Conservation (phyloP, 192 early-diverging fungal species). For the Umbelopsis sp. region DNA sequence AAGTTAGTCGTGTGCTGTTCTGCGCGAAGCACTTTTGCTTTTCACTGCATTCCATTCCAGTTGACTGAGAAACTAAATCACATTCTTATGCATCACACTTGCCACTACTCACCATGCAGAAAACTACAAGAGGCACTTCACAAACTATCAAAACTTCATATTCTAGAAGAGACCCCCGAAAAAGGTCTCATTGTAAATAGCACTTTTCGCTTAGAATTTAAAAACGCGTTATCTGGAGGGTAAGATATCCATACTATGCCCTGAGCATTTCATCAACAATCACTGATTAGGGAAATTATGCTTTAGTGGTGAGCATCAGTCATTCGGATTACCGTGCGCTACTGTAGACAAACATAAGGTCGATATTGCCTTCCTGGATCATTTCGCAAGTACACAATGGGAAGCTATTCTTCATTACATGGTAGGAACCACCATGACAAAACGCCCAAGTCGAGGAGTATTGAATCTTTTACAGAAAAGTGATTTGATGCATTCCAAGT, state of each 20-base stretch:
- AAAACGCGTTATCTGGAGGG: constrained; percentile 75
- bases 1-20: not conserved
- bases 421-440: constrained; percentile 77
- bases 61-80: not conserved
- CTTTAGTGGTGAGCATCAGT: constrained; percentile 76
- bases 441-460: constrained; percentile 69
- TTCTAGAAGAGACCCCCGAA: constrained; percentile 56
- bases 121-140: constrained; percentile 66
- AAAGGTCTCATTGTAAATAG: constrained; percentile 61
- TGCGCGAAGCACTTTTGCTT: too few relatives aligned
- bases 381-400: constrained; percentile 84
- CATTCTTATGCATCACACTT: not conserved
- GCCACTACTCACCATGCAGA: constrained; percentile 22
- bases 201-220: constrained; percentile 67
- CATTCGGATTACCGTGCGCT: constrained; percentile 79
- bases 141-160: constrained; percentile 71
- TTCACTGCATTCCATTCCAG: too few relatives aligned
- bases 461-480: constrained; percentile 74
- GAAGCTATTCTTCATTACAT: constrained; percentile 93
- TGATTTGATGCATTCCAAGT: constrained; percentile 69
- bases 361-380: constrained; percentile 72
- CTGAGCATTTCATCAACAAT: not conserved
- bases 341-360: constrained; percentile 64
- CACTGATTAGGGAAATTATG: not conserved
- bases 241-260: constrained; percentile 26